A percentile compares a stretch with the other conserved stretches of the same genome.
Evolutionary conservation across 805 yeast genomes (phyloP).

Genomic region (Lipomyces sp.): DNA sequence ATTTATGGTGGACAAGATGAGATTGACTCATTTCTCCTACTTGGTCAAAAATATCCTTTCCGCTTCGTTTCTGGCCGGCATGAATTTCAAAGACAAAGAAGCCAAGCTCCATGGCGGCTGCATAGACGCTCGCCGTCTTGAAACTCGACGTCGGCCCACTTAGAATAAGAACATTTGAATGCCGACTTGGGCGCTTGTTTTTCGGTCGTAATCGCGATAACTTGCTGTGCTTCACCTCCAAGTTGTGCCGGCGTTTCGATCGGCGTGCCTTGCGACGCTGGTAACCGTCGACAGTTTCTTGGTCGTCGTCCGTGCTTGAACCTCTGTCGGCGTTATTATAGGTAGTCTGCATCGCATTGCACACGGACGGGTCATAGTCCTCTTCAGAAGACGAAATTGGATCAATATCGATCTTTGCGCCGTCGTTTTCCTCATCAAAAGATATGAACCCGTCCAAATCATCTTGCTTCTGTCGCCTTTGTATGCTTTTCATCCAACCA

Average conservation of each 20-base stretch:
- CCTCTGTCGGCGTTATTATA: slow-evolving; percentile 2
- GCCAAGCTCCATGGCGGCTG: slow-evolving; percentile 62
- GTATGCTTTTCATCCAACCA: background rate
- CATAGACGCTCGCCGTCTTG: slow-evolving; percentile 73
- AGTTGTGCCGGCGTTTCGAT: slow-evolving; percentile 6
- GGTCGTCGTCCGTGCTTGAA: slow-evolving; percentile 11
- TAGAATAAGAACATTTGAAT: slow-evolving; percentile 55
- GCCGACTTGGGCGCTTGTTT: slow-evolving; percentile 23
- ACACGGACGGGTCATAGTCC: slow-evolving; percentile 4
- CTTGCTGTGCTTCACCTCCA: background rate
- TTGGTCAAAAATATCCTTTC: slow-evolving; percentile 66
- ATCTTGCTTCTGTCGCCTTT: slow-evolving; percentile 8
- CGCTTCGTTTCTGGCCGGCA: slow-evolving; percentile 71
- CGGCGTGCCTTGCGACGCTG: slow-evolving; percentile 4
- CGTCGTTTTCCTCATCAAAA: slow-evolving; percentile 46
- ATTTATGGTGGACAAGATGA: slow-evolving; percentile 62
- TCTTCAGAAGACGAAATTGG: slow-evolving; percentile 35
- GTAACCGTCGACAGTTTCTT: slow-evolving; percentile 13
- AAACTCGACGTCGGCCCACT: slow-evolving; percentile 78
- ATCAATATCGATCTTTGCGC: slow-evolving; percentile 36
- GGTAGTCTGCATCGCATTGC: background rate
- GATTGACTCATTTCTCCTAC: slow-evolving; percentile 84
- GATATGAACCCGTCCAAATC: slow-evolving; percentile 38
- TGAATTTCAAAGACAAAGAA: slow-evolving; percentile 85
- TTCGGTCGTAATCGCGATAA: slow-evolving; percentile 49